Conservation (phyloP, 345 rosid genomes). For the Ceriops tagal region DNA sequence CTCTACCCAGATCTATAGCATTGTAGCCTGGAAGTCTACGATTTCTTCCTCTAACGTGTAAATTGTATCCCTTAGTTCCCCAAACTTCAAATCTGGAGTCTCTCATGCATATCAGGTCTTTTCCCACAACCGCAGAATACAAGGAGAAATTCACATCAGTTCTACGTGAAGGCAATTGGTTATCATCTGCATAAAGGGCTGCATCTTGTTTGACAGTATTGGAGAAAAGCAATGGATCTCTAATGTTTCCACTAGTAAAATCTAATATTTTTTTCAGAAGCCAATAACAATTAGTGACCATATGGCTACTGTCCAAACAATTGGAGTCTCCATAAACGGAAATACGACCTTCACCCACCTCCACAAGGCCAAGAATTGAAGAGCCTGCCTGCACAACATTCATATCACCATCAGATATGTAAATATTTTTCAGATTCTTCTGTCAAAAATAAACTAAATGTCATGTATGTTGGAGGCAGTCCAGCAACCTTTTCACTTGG, state of each 20-base stretch:
- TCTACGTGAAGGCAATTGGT: constrained; percentile 75
- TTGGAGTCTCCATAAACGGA: constrained; percentile 96
- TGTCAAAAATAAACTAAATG: background rate
- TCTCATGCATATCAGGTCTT: constrained; percentile 64
- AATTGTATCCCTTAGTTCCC: constrained; percentile 83
- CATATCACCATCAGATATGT: background rate
- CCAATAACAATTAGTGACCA: constrained; percentile 98
- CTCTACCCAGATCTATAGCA: constrained; percentile 53
- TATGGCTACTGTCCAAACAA: constrained; percentile 94
- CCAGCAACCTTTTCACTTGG: no score
- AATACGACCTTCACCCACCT: constrained; percentile 69
- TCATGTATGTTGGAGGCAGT: background rate
- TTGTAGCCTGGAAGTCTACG: constrained; percentile 68
- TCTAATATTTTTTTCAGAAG: constrained; percentile 81
- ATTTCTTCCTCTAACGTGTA: constrained; percentile 67
- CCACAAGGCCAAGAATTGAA: constrained; percentile 82
- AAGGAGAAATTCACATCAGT: constrained; percentile 81
- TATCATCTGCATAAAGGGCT: constrained; percentile 56
- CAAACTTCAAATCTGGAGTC: constrained; percentile 94
- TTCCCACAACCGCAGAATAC: constrained; percentile 73
- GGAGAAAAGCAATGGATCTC: constrained; percentile 75
- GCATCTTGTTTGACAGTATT: constrained; percentile 45
- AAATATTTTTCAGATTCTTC: background rate
- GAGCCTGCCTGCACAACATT: constrained; percentile 60
- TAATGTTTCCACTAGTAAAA: constrained; percentile 61